These are phyloP conservation scores for Panaeolus cyanescens DNA, from an alignment of 768 basidiomycete species.

Conservation along the genomic window DNA sequence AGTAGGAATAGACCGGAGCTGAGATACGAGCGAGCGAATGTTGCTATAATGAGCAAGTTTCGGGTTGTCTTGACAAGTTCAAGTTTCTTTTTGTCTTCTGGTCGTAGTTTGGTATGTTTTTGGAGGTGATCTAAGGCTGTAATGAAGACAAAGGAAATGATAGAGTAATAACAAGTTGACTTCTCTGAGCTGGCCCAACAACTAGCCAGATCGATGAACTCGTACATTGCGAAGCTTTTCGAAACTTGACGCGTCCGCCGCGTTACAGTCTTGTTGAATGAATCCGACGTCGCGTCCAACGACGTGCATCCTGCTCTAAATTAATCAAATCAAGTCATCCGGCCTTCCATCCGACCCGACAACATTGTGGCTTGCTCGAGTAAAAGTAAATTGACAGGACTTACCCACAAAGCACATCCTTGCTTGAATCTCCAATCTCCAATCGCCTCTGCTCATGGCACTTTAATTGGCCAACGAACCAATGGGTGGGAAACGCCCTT, in stretches of 20 bases:
- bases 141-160: too few species aligned
- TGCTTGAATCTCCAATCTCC: neutral
- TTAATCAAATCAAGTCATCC: slow-evolving; percentile 1
- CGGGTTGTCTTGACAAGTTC: neutral
- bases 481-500: neutral
- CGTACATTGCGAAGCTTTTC: neutral
- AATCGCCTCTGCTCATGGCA: too few species aligned
- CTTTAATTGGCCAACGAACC: too few species aligned
- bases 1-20: neutral
- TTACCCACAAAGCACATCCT: neutral
- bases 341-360: slow-evolving; percentile 2
- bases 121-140: too few species aligned
- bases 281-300: neutral
- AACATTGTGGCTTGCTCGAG: neutral
- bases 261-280: neutral
- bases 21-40: neutral
- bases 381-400: neutral
- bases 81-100: neutral
- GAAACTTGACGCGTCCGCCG: neutral
- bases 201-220: neutral
- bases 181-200: neutral
- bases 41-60: neutral
- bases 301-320: neutral
- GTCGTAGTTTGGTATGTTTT: too few species aligned
- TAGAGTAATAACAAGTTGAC: too few species aligned